Evolutionary conservation across 805 yeast genomes (phyloP).

Genomic region (Aciculoconidium aculeatum): DNA sequence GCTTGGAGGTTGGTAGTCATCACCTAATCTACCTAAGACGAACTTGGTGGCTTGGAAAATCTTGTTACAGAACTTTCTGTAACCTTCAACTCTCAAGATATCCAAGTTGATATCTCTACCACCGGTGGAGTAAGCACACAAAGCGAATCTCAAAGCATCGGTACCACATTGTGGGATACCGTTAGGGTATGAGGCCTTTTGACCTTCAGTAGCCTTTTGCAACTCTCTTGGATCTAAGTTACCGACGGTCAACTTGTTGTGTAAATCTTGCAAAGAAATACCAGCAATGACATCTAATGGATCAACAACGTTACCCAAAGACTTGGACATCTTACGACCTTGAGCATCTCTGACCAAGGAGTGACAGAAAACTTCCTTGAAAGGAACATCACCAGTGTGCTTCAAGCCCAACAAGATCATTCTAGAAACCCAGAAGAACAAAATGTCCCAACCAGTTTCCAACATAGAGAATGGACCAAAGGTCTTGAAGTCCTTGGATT

Average conservation of each 20-base stretch:
- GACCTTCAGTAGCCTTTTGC: constrained; percentile 83
- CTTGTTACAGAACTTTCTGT: constrained; percentile 99
- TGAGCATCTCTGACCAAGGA: constrained; percentile 98
- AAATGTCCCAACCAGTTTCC: constrained; percentile 99
- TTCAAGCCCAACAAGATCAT: constrained; percentile 91
- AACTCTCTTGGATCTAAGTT: constrained; percentile 87
- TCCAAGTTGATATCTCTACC: constrained; percentile 97
- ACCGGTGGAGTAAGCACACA: constrained; percentile 98
- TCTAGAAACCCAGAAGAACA: constrained; percentile 98
- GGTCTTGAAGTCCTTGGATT: constrained; percentile 62
- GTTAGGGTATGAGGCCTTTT: constrained; percentile 82
- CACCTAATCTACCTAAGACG: constrained; percentile 88
- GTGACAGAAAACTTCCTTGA: constrained; percentile 96
- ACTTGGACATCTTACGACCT: constrained; percentile 98
- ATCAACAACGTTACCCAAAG: constrained; percentile 93
- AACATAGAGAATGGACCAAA: constrained; percentile 91
- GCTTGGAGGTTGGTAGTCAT: constrained; percentile 78
- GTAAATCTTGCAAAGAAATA: constrained; percentile 72
- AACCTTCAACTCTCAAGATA: constrained; percentile 94
- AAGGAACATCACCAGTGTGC: constrained; percentile 86
- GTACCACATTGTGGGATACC: constrained; percentile 99
- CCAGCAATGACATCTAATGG: constrained; percentile 93
- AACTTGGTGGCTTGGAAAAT: constrained; percentile 98
- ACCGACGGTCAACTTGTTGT: constrained; percentile 70
- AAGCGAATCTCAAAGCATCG: constrained; percentile 95